Evolutionary conservation across 352 stramenopile species (phyloP).

Genomic region (Thalassiosira hispida): DNA sequence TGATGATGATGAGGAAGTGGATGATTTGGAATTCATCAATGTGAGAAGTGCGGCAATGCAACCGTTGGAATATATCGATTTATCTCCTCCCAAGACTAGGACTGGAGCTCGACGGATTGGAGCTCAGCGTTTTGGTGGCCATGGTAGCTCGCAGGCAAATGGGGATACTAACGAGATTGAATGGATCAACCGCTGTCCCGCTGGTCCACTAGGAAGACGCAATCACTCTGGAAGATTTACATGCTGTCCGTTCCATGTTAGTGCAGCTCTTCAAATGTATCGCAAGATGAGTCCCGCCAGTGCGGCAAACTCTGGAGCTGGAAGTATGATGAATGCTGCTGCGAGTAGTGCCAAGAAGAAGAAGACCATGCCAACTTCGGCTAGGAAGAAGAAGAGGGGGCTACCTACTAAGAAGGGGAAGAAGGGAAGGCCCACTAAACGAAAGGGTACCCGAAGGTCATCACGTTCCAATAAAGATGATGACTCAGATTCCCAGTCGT

Average conservation of each 20-base stretch:
- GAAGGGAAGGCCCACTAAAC: neutral
- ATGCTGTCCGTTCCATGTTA: constrained; percentile 63
- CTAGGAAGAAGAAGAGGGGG: constrained; percentile 19
- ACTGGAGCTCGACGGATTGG: too few species aligned
- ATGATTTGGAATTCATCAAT: constrained; percentile 37
- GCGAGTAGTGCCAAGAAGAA: neutral
- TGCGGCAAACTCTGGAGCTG: neutral
- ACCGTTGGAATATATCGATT: constrained; percentile 30
- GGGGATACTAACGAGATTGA: neutral
- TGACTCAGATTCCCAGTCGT: constrained; percentile 10
- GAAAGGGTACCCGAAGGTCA: neutral
- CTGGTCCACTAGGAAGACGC: constrained; percentile 35
- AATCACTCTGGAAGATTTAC: constrained; percentile 42
- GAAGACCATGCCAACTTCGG: neutral
- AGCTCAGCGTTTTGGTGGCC: too few species aligned
- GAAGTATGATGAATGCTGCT: neutral
- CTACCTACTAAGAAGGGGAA: constrained; percentile 10
- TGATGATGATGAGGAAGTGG: neutral
- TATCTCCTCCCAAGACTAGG: constrained; percentile 15
- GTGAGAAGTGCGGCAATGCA: constrained; percentile 37
- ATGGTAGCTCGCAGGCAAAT: neutral
- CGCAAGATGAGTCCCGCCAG: constrained; percentile 1
- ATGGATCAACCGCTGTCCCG: constrained; percentile 45
- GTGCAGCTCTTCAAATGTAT: constrained; percentile 26
- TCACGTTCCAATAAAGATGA: constrained; percentile 9